Percentiles rank a stretch among this genome's conserved stretches.
Conservation (phyloP, 139 green algal species). For the Pleodorina starrii region DNA sequence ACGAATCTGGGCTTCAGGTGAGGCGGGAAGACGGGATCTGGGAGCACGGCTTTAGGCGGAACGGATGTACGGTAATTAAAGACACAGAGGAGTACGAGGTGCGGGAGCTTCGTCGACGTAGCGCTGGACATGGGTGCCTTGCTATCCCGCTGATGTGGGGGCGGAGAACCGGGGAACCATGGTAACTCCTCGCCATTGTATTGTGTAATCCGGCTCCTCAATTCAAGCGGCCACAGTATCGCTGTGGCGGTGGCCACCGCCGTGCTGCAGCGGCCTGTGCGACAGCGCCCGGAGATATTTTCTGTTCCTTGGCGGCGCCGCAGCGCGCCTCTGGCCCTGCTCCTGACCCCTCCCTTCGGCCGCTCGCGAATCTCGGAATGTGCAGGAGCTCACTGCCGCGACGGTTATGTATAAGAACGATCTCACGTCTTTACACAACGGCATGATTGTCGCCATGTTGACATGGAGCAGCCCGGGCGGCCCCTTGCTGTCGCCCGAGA, state of each 20-base stretch:
- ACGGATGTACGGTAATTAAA: no score
- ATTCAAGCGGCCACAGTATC: no score
- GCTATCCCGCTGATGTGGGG: background rate
- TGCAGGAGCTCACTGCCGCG: background rate
- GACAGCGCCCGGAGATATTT: no score
- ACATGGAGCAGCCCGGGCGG: background rate
- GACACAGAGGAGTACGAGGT: no score
- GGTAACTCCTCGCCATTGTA: background rate
- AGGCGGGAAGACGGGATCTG: background rate
- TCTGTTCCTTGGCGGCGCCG: no score
- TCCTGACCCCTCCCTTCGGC: background rate
- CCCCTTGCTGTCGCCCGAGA: background rate
- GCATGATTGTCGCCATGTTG: background rate
- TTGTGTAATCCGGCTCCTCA: no score
- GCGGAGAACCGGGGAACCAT: background rate
- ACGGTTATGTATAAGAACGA: background rate
- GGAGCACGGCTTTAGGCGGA: background rate
- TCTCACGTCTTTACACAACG: background rate
- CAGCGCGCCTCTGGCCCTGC: no score
- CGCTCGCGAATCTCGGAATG: no score
- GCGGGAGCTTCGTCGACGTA: background rate
- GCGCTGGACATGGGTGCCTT: background rate
- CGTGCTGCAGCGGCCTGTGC: no score
- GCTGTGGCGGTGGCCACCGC: no score
- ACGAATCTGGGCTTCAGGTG: background rate